Conservation (phyloP, 306 rosid genomes). For the Castanopsis chinensis region DNA sequence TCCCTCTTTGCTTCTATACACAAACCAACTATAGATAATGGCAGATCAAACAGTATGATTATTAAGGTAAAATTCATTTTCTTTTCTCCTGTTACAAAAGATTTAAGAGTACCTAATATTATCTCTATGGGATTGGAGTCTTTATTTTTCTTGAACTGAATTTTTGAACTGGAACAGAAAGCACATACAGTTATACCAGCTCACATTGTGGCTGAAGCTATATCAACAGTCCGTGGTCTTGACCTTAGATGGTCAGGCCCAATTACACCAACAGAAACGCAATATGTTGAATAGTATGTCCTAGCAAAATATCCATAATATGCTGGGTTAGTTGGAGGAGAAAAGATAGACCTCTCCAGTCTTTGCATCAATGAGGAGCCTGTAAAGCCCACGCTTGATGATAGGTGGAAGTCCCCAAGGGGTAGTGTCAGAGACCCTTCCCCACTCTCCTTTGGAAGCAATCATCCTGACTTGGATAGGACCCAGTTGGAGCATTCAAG, state of each 20-base stretch:
- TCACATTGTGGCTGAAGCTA: conserved; percentile 76
- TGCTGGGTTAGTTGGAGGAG: conserved; percentile 49
- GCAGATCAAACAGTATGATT: conserved; percentile 81
- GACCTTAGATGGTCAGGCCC: conserved; percentile 94
- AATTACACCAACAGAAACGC: conserved; percentile 77
- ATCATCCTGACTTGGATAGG: conserved; percentile 69
- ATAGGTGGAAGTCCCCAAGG: conserved; percentile 58
- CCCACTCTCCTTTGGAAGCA: conserved; percentile 51
- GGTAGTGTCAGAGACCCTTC: conserved; percentile 54
- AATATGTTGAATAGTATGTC: conserved; percentile 78
- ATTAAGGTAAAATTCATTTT: conserved; percentile 51
- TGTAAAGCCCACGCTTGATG: conserved; percentile 42
- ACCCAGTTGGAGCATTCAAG: conserved; percentile 76
- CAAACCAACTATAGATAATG: conserved; percentile 46
- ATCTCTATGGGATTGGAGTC: neutral
- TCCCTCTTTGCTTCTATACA: conserved; percentile 37
- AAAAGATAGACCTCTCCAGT: conserved; percentile 50
- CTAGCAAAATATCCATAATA: conserved; percentile 85
- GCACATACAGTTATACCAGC: conserved; percentile 57
- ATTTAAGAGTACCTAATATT: neutral
- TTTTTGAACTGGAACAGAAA: conserved; percentile 44
- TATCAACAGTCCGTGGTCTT: conserved; percentile 63
- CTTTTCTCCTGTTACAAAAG: neutral
- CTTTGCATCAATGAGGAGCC: conserved; percentile 67
- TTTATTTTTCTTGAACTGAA: conserved; percentile 1